phyloP scores from a whole-genome alignment of 1,284 basidiomycete genomes.

The Malassezia sympodialis region DNA sequence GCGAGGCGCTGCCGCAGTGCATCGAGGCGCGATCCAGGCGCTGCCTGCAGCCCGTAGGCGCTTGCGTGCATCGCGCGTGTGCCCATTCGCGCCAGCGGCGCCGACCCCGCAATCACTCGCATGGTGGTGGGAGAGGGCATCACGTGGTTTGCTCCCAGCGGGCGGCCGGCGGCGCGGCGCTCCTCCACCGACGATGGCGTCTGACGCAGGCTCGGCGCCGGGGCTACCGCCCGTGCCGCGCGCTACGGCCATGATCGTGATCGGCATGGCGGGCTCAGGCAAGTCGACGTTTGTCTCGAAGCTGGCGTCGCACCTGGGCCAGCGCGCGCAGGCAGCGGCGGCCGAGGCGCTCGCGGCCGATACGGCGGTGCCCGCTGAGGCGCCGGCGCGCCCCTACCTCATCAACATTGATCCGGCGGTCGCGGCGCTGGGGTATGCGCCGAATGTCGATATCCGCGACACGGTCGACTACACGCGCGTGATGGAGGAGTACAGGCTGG shows the following conservation, averaged over 20 bases:
- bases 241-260: conserved; percentile 45
- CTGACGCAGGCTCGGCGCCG: neutral
- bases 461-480: conserved; percentile 95
- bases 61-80: neutral
- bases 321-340: conserved; percentile 7
- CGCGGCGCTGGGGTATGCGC: conserved; percentile 73
- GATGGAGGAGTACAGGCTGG: conserved; percentile 99
- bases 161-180: neutral
- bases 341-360: neutral
- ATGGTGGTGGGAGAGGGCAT: neutral
- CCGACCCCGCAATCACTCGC: neutral
- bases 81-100: neutral
- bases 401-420: conserved; percentile 97
- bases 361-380: conserved; percentile 61
- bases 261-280: conserved; percentile 84
- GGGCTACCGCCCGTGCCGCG: conserved; percentile 29
- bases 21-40: conserved; percentile 5
- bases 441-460: conserved; percentile 96
- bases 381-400: conserved; percentile 63
- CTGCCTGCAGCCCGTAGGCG: neutral
- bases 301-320: conserved; percentile 27
- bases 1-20: conserved; percentile 34
- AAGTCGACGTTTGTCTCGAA: conserved; percentile 85
- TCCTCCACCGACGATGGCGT: conserved; percentile 4
- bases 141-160: neutral